Percentiles rank a stretch among this genome's conserved stretches.
These are phyloP conservation scores for Eucalyptus decipiens DNA, from an alignment of 345 rosid species.

Conservation along the genomic window DNA sequence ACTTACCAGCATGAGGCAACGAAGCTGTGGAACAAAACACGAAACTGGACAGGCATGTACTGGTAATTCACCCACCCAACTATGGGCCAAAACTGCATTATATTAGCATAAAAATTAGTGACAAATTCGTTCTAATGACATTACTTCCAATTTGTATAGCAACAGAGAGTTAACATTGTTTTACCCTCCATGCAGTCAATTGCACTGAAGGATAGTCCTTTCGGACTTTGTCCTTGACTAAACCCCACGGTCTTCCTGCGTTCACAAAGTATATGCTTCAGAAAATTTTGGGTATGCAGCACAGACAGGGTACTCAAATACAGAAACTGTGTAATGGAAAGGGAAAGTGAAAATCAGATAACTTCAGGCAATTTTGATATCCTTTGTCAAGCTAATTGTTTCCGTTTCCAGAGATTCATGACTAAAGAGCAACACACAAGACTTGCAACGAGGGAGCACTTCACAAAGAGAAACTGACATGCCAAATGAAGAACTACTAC, in stretches of 20 bases:
- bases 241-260: conserved; percentile 68
- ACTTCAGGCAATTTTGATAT: not conserved
- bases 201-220: conserved; percentile 64
- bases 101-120: not conserved
- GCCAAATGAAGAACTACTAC: not conserved
- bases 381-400: not conserved
- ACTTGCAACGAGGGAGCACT: not conserved
- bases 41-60: conserved; percentile 70
- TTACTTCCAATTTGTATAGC: not conserved
- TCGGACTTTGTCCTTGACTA: conserved; percentile 56
- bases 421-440: not conserved
- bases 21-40: conserved; percentile 66
- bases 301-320: not conserved
- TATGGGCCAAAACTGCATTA: conserved; percentile 81
- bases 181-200: conserved; percentile 88
- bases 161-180: not conserved
- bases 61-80: conserved; percentile 83
- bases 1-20: conserved; percentile 72
- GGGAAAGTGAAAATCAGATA: not conserved
- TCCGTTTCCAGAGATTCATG: not conserved
- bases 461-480: not conserved
- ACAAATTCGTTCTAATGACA: not conserved
- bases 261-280: not conserved
- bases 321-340: not conserved
- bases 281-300: not conserved